Evolutionary conservation across 2,329 filamentous ascomycete species (phyloP).

Genomic region (Cordyceps farinosa): DNA sequence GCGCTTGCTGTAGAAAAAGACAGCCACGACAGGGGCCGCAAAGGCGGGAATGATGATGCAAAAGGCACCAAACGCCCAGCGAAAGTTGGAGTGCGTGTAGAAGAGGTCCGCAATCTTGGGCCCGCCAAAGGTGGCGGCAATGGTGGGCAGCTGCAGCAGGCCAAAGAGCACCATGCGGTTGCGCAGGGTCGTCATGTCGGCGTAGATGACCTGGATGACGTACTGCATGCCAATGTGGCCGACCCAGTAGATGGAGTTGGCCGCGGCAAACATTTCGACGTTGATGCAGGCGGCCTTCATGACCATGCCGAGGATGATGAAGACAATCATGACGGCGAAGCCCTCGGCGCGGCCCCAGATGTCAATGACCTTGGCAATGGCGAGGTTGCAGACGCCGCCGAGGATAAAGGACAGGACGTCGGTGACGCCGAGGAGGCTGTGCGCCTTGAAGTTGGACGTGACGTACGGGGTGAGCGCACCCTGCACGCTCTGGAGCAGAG

Average conservation of each 20-base stretch:
- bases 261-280: slow-evolving; percentile 57
- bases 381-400: slow-evolving; percentile 36
- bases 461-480: slow-evolving; percentile 59
- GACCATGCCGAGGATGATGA: slow-evolving; percentile 52
- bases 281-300: slow-evolving; percentile 60
- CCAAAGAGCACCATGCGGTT: slow-evolving; percentile 43
- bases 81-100: slow-evolving; percentile 37
- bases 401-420: slow-evolving; percentile 54
- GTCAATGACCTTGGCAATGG: slow-evolving; percentile 47
- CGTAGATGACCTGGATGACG: slow-evolving; percentile 40
- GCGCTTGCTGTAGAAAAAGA: slow-evolving; percentile 36
- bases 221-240: slow-evolving; percentile 45
- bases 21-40: slow-evolving; percentile 32
- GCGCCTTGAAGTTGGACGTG: slow-evolving; percentile 60
- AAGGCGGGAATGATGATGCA: slow-evolving; percentile 57
- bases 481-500: slow-evolving; percentile 35
- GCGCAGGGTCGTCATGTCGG: slow-evolving; percentile 41
- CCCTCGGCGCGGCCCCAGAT: slow-evolving; percentile 47
- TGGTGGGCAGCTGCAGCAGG: slow-evolving; percentile 41
- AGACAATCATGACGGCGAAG: slow-evolving; percentile 39
- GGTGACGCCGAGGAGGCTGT: slow-evolving; percentile 64
- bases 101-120: slow-evolving; percentile 39
- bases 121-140: slow-evolving; percentile 44
- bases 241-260: slow-evolving; percentile 61
- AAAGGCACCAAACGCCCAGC: slow-evolving; percentile 58